Base-by-base conservation (phyloP, 1,139 yeast genomes). In the Sugiyamaella grinbergsii region DNA sequence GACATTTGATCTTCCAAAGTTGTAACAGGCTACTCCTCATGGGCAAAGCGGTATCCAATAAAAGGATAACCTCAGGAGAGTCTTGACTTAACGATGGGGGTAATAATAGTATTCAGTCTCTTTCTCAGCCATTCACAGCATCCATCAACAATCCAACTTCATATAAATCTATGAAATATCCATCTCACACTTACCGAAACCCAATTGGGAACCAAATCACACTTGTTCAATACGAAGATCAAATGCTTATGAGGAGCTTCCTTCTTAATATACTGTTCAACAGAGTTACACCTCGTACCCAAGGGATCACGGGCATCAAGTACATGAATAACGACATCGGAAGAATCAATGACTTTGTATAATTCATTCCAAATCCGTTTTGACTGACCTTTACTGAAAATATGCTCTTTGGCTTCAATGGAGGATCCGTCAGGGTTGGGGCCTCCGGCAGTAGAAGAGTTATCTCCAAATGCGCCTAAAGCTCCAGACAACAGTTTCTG, bases 171-270 rank as follows among this genome's bases (percentile, higher is more conserved):
- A n/a, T n/a, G n/a, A n/a, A n/a, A n/a, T n/a, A n/a, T n/a, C 26
- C 13, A n/a, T 20, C 13, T 23, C 16, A 46, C 46, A 90, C 98
- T 80, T 88, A 93, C 98, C 66, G 98, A 96, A 64, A 90, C 97
- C 97, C 98, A 93, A 52, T 97, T 93, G 57, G 98, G 98, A 49
- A 94, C 97, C 64, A 93, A 81, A 76, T 93, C 98, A 79, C 97
- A 90, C 79, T 93, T 93, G 79, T 93, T 93, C 70, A 93, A 76
- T 49, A 93, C 97, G 68, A 85, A 91, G 58, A 93, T 85, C 74
- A 93, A 78, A 76, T 93, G 98, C 72, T 93, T 93, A 69, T 93
- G 98, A 26, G 98, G 89, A 66, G 96, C 91, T 72, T 93, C 98
- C 57, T 87, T 93, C 62, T 79, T 82, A 68, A 93, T 87, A 68